Conservation (phyloP, 495 filamentous ascomycete genomes). For the Hypoxylon fuscum region DNA sequence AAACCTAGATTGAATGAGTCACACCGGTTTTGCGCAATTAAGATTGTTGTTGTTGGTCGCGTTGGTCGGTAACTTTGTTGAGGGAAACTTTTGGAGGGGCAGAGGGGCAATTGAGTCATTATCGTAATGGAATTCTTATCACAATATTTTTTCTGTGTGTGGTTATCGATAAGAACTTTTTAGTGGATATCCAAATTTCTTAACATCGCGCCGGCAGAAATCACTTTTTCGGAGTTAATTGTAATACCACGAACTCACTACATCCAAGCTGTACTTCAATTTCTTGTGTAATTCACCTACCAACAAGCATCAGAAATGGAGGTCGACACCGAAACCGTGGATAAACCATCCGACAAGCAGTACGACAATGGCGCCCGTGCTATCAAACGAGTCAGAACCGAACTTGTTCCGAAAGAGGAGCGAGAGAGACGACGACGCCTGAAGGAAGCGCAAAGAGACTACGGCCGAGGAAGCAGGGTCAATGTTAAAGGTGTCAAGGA, state of each 20-base stretch:
- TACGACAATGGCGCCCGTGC: constrained; percentile 57
- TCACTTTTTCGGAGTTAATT: constrained; percentile 27
- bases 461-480: constrained; percentile 84
- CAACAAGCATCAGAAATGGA: constrained; percentile 14
- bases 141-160: constrained; percentile 30
- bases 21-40: too few relatives aligned
- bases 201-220: constrained; percentile 21
- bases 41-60: not conserved
- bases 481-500: constrained; percentile 68
- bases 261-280: constrained; percentile 1
- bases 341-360: constrained; percentile 6
- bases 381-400: constrained; percentile 53
- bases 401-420: constrained; percentile 55
- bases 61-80: too few relatives aligned
- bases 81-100: constrained; percentile 25
- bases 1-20: too few relatives aligned
- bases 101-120: constrained; percentile 29
- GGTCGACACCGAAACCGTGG: constrained; percentile 3
- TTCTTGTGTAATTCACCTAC: not conserved
- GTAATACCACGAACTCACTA: not conserved
- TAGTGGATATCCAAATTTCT: constrained; percentile 32
- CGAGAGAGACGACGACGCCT: constrained; percentile 52
- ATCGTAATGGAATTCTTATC: constrained; percentile 22
- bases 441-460: constrained; percentile 75
- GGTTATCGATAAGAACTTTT: constrained; percentile 40